Evolutionary conservation across 371 early-diverging fungal species (phyloP).

Genomic region (Apophysomyces trapeziformis): DNA sequence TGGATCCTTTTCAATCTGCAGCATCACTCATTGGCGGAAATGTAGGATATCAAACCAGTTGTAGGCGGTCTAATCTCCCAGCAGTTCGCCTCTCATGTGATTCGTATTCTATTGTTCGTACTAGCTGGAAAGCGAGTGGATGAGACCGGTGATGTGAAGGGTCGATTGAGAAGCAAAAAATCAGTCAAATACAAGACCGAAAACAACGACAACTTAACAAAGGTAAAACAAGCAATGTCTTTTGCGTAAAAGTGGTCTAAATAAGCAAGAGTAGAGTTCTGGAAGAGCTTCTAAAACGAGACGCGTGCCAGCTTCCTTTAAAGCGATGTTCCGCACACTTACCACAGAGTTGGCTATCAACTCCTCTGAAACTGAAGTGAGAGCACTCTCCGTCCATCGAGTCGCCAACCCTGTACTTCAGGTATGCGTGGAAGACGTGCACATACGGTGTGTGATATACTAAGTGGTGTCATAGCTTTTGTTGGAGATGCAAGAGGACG

Average conservation of each 20-base stretch:
- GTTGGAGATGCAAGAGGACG: constrained; percentile 59
- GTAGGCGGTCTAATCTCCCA: constrained; percentile 72
- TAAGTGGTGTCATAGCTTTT: constrained; percentile 32
- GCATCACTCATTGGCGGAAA: background rate
- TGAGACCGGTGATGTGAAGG: constrained; percentile 57
- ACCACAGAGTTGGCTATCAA: constrained; percentile 59
- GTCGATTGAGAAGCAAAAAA: constrained; percentile 64
- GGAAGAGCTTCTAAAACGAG: constrained; percentile 43
- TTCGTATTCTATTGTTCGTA: constrained; percentile 71
- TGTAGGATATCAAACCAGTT: constrained; percentile 61
- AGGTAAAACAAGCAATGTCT: constrained; percentile 19
- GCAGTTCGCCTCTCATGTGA: constrained; percentile 77
- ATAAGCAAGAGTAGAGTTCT: constrained; percentile 19
- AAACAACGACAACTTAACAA: constrained; percentile 56
- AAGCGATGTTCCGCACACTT: constrained; percentile 57
- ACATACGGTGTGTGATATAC: background rate
- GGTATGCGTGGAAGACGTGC: constrained; percentile 18
- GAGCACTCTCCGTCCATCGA: constrained; percentile 64
- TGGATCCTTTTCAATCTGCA: background rate
- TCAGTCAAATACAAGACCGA: constrained; percentile 70
- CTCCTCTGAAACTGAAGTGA: constrained; percentile 61
- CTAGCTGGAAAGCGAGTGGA: constrained; percentile 70
- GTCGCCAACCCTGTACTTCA: constrained; percentile 84
- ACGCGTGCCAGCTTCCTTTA: constrained; percentile 68
- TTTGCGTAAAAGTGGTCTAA: background rate